These are phyloP conservation scores for Lodderomyces pseudojiufengensis DNA, from an alignment of 1,139 yeast genomes.

Conservation along the genomic window DNA sequence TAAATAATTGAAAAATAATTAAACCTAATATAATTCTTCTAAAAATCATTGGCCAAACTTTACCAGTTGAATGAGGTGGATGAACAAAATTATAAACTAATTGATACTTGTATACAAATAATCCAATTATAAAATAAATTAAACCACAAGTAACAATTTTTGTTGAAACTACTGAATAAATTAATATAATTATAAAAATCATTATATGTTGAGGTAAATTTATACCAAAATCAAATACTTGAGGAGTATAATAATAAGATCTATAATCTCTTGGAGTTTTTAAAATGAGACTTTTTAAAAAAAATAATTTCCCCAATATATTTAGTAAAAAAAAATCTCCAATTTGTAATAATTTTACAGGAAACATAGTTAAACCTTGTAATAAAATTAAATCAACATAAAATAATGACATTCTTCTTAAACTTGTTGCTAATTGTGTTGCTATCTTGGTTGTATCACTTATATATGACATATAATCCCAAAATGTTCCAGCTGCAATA, in stretches of 20 bases:
- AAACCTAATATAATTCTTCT: constrained; percentile 60
- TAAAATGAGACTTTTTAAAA: constrained; percentile 41
- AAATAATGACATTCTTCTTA: constrained; percentile 64
- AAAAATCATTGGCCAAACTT: constrained; percentile 68
- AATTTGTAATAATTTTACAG: constrained; percentile 62
- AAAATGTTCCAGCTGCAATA: constrained; percentile 77
- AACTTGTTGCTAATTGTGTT: constrained; percentile 65
- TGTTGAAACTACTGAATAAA: constrained; percentile 65
- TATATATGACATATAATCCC: constrained; percentile 70
- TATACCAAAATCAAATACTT: constrained; percentile 62
- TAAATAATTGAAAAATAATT: constrained; percentile 57
- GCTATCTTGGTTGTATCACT: constrained; percentile 77
- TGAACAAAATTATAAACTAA: constrained; percentile 64
- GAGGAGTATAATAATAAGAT: constrained; percentile 61
- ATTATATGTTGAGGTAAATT: constrained; percentile 64
- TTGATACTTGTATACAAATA: constrained; percentile 65
- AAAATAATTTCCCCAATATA: constrained; percentile 59
- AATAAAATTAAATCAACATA: constrained; percentile 71
- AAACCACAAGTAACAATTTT: constrained; percentile 62
- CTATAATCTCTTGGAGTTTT: constrained; percentile 62
- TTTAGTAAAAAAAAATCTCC: constrained; percentile 40
- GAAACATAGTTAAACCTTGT: constrained; percentile 78
- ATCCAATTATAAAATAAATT: constrained; percentile 57
- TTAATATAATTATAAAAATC: constrained; percentile 58
- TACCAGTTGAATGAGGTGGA: constrained; percentile 70